phyloP scores from a whole-genome alignment of 768 basidiomycete species.

The Cyclocybe cylindracea region DNA sequence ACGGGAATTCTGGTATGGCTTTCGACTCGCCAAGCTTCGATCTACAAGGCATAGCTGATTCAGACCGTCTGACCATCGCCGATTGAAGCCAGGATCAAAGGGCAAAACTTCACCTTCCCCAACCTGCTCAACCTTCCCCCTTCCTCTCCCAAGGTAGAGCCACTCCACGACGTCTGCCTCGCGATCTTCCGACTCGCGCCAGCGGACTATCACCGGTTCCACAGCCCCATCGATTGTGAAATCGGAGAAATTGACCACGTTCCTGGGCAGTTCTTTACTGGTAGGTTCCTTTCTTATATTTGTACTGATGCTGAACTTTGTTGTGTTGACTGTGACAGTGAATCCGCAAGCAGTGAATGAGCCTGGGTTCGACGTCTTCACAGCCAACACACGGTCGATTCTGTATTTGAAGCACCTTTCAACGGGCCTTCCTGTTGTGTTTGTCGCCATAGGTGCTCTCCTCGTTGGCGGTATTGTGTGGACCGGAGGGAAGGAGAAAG shows the following conservation, averaged over 20 bases:
- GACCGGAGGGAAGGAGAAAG: constrained; percentile 51
- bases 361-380: constrained; percentile 61
- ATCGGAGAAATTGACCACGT: constrained; percentile 46
- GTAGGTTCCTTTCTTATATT: constrained; percentile 25
- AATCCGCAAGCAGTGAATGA: constrained; percentile 82
- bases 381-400: constrained; percentile 61
- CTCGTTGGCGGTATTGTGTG: constrained; percentile 76
- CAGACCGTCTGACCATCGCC: neutral
- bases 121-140: constrained; percentile 51
- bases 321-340: constrained; percentile 34
- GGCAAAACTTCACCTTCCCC: constrained; percentile 66
- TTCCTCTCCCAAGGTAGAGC: constrained; percentile 37
- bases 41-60: too few relatives aligned
- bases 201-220: constrained; percentile 82
- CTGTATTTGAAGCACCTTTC: constrained; percentile 48
- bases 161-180: constrained; percentile 48
- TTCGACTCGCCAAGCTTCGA: neutral
- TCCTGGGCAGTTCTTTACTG: constrained; percentile 63
- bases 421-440: constrained; percentile 55
- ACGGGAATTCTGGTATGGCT: constrained; percentile 63
- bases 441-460: constrained; percentile 79
- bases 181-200: constrained; percentile 80
- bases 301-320: neutral
- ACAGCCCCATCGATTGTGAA: constrained; percentile 63
- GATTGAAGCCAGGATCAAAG: constrained; percentile 57